Base-by-base conservation (phyloP, 495 filamentous ascomycete species). In the Emericellopsis terricola region DNA sequence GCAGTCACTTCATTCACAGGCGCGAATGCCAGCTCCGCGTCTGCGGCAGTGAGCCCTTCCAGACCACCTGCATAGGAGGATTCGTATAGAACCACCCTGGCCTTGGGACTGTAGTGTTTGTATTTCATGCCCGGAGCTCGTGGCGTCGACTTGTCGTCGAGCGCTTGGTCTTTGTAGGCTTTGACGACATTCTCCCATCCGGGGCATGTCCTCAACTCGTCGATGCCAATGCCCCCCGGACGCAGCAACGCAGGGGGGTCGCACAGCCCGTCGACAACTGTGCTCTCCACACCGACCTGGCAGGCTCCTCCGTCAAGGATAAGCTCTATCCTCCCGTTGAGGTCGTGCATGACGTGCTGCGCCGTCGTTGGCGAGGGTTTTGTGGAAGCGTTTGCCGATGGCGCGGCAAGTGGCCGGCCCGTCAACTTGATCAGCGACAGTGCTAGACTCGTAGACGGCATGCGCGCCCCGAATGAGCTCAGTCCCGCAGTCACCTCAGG, bases 51-150 rank as follows among this genome's bases (percentile, higher is more conserved):
- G 4, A 51, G 34, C 16, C 37, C 47, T 9, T 33, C 20, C 15
- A 33, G 34, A 10, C 41, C 37, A 19, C 15, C 33, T 9, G 28
- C 28, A n/a, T 35, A 45, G 19, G 39, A 44, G n/a, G 51, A 45
- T 50, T 93, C 81, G 49, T 80, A 89, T 1, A 99, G 61, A 15
- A 94, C 58, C 8, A 99, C 87, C 19, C 65, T 73, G 11, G 89
- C 89, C 47, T 77, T 79, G 0, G 89, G 89, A 15, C 85, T 91
- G 48, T 99, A 99, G 51, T 99, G 89, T 44, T 85, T 78, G 53
- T 99, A 99, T 49, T 99, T 99, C 89, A 99, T 99, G 2, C 89
- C 89, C 7, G 89, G 89, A 2, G 87, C 86, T 36, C 78, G 69
- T 4, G 91, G 87, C 15, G 62, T 58, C 36, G 61, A 52, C 33